A percentile compares a stretch with the other conserved stretches of the same genome.
These are phyloP conservation scores for Millerozyma acaciae DNA, from an alignment of 805 yeast species.

Conservation along the genomic window DNA sequence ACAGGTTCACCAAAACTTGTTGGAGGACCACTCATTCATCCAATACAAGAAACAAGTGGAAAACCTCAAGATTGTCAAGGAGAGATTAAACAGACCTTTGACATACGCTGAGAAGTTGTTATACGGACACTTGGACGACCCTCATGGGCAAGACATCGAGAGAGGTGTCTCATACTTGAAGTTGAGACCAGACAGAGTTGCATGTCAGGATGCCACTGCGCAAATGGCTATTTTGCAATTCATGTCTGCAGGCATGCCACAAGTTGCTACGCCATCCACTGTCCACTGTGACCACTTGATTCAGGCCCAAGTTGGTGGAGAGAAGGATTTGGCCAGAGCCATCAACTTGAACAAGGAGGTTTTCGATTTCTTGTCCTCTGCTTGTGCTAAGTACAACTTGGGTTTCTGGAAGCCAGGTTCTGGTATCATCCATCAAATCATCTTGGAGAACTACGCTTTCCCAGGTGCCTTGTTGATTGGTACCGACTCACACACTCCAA, in stretches of 20 bases:
- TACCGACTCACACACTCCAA: conserved; percentile 97
- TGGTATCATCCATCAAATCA: conserved; percentile 96
- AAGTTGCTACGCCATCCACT: conserved; percentile 91
- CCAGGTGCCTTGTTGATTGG: conserved; percentile 97
- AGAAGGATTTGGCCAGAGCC: conserved; percentile 79
- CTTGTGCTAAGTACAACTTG: conserved; percentile 92
- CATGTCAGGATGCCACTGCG: conserved; percentile 98
- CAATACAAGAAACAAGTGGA: conserved; percentile 89
- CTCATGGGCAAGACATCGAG: conserved; percentile 77
- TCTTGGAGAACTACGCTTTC: conserved; percentile 92
- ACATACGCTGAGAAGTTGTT: conserved; percentile 94
- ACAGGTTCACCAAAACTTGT: conserved; percentile 73
- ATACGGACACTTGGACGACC: conserved; percentile 92
- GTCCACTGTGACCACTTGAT: conserved; percentile 98
- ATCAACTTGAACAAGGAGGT: conserved; percentile 90
- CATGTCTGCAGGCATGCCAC: conserved; percentile 90
- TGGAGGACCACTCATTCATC: conserved; percentile 81
- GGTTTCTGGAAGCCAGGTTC: conserved; percentile 99
- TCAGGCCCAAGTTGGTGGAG: conserved; percentile 92
- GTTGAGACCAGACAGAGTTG: conserved; percentile 95
- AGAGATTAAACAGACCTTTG: conserved; percentile 80
- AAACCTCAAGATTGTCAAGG: conserved; percentile 79
- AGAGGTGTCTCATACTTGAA: conserved; percentile 91
- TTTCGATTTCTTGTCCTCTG: conserved; percentile 82
- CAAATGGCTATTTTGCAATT: conserved; percentile 97